phyloP scores from a whole-genome alignment of 441 rosid genomes.

The Francoa sonchifolia region DNA sequence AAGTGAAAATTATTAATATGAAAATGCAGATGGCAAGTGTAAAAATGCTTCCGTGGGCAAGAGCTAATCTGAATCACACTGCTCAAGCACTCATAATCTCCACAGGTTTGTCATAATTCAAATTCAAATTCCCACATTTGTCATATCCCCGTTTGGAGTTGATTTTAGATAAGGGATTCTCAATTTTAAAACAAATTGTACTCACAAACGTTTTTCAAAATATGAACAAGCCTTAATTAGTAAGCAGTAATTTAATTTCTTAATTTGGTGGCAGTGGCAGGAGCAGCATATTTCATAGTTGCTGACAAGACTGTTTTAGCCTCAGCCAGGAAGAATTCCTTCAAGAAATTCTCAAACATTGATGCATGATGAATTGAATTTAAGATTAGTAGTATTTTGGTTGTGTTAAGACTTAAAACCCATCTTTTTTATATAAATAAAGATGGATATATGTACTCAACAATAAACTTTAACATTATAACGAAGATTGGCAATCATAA shows the following conservation, averaged over 20 bases:
- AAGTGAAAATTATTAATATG: too few relatives aligned
- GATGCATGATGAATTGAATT: conserved; percentile 9
- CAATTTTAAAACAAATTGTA: too few relatives aligned
- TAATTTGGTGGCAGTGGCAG: conserved; percentile 32
- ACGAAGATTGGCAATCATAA: too few relatives aligned
- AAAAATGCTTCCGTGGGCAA: conserved; percentile 70
- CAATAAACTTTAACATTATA: not conserved
- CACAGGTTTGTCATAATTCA: conserved; percentile 33
- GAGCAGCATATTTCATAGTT: conserved; percentile 67
- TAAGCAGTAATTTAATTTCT: too few relatives aligned
- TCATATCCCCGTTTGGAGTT: too few relatives aligned
- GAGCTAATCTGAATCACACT: conserved; percentile 52
- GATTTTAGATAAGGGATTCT: too few relatives aligned
- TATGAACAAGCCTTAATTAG: too few relatives aligned
- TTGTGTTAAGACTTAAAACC: conserved; percentile 5
- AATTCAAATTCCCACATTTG: too few relatives aligned
- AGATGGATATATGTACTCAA: conserved; percentile 1
- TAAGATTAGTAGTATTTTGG: too few relatives aligned
- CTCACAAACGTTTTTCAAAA: not conserved
- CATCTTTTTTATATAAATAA: conserved; percentile 14
- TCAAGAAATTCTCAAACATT: conserved; percentile 24
- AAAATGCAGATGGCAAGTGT: conserved; percentile 51
- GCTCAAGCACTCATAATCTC: conserved; percentile 73
- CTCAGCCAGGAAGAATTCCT: conserved; percentile 59
- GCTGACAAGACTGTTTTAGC: conserved; percentile 78